phyloP scores from a whole-genome alignment of 169 alveolate species.

The Plasmodium vinckei region DNA sequence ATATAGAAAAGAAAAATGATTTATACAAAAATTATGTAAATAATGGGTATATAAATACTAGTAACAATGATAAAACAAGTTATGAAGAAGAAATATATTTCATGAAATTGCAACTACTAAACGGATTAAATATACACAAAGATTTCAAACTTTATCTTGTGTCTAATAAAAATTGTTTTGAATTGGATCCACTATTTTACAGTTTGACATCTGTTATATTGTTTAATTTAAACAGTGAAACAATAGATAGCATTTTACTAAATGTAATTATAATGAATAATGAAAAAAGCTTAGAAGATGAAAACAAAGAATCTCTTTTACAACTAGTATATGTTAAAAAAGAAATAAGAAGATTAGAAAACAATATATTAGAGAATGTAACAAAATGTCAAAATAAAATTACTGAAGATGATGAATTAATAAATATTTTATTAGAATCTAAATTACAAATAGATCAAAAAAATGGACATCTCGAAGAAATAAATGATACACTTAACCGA shows the following conservation, averaged over 20 bases:
- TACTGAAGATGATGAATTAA: slow-evolving; percentile 70
- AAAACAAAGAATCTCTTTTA: slow-evolving; percentile 57
- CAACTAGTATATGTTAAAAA: slow-evolving; percentile 55
- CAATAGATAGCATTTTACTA: slow-evolving; percentile 50
- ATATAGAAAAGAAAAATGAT: slow-evolving; percentile 22
- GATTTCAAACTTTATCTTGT: slow-evolving; percentile 56
- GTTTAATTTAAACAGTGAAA: slow-evolving; percentile 52
- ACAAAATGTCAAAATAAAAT: slow-evolving; percentile 65
- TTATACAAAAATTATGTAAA: neutral
- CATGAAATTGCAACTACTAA: slow-evolving; percentile 44
- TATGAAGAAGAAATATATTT: slow-evolving; percentile 40
- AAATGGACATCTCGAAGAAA: slow-evolving; percentile 62
- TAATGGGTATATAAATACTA: neutral
- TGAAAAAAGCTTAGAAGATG: slow-evolving; percentile 48
- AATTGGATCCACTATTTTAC: slow-evolving; percentile 37
- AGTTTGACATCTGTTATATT: slow-evolving; percentile 48
- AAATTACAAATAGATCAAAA: slow-evolving; percentile 69
- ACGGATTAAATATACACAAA: slow-evolving; percentile 29
- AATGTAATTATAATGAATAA: slow-evolving; percentile 64
- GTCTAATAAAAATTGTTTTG: slow-evolving; percentile 66
- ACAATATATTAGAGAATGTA: slow-evolving; percentile 64
- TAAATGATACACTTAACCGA: slow-evolving; percentile 64
- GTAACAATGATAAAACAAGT: neutral
- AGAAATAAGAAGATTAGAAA: slow-evolving; percentile 67
- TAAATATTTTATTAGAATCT: slow-evolving; percentile 63